These are phyloP conservation scores for Yarrowia sp. DNA, from an alignment of 805 yeast genomes.

Conservation along the genomic window DNA sequence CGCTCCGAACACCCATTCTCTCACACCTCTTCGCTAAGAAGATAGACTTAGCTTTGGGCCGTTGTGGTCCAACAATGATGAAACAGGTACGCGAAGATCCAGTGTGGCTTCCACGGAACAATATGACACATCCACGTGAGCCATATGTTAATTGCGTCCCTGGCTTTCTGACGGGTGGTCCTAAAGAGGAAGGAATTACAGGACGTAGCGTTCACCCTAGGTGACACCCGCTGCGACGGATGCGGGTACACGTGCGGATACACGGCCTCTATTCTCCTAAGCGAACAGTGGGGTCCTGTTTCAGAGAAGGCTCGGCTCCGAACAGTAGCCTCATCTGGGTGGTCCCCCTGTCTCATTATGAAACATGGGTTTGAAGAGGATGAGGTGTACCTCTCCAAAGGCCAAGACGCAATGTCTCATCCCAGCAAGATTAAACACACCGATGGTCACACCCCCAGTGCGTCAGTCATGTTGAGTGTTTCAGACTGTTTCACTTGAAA, in stretches of 20 bases:
- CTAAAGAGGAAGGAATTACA: too few relatives aligned
- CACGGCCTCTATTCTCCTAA: too few relatives aligned
- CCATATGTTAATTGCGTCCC: neutral
- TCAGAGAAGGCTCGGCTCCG: conserved; percentile 4
- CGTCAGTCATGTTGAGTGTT: conserved; percentile 28
- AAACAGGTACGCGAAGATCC: conserved; percentile 24
- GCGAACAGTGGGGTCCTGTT: neutral
- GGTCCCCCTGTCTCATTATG: conserved; percentile 26
- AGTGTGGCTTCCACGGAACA: neutral
- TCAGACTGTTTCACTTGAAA: conserved; percentile 19
- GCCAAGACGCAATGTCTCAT: conserved; percentile 30
- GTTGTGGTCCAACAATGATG: neutral
- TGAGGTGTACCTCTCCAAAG: neutral
- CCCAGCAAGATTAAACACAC: conserved; percentile 19
- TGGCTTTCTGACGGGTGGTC: neutral
- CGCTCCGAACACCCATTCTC: conserved; percentile 1
- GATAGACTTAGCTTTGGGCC: neutral
- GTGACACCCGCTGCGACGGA: neutral
- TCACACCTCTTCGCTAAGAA: too few relatives aligned
- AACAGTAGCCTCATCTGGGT: neutral
- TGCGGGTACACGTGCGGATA: neutral
- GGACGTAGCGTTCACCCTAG: too few relatives aligned
- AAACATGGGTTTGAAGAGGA: conserved; percentile 3
- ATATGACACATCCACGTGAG: conserved; percentile 1
- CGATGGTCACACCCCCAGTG: conserved; percentile 30